phyloP scores from a whole-genome alignment of 768 basidiomycete genomes.

The Psilocybe sp. region DNA sequence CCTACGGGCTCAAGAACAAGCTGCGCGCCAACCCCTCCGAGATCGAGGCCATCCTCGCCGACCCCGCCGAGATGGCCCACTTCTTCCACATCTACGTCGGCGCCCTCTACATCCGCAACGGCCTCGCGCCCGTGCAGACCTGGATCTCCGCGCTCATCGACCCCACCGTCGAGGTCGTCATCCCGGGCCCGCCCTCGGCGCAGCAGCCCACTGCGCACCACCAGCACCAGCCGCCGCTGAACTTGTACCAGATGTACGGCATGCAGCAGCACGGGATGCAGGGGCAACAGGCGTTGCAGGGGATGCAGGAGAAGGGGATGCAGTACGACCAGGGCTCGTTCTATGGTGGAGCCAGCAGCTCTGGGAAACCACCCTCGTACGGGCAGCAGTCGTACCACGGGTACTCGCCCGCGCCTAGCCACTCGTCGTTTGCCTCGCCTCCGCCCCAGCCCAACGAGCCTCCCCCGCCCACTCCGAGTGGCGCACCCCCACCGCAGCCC shows the following conservation, averaged over 20 bases:
- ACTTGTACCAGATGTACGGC: constrained; percentile 1
- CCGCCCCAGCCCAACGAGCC: constrained; percentile 1
- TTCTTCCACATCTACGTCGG: constrained; percentile 65
- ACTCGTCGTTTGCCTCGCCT: background rate
- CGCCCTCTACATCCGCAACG: constrained; percentile 60
- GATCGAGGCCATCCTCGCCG: constrained; percentile 19
- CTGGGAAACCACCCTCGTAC: no score
- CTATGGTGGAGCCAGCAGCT: no score
- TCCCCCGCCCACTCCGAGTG: background rate
- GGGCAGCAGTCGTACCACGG: no score
- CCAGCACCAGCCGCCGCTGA: background rate
- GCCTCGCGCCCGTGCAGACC: constrained; percentile 41
- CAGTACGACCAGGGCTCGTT: no score
- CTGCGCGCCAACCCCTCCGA: constrained; percentile 45
- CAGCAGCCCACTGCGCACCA: constrained; percentile 1
- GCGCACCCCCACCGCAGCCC: background rate
- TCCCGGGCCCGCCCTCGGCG: constrained; percentile 11
- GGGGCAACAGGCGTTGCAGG: background rate
- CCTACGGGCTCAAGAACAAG: constrained; percentile 51
- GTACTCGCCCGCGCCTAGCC: no score
- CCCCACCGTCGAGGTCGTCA: constrained; percentile 31
- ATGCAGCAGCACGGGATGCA: constrained; percentile 4
- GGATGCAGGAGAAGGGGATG: background rate
- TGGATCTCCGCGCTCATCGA: constrained; percentile 62
- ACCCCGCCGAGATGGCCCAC: constrained; percentile 39